Percentiles rank a stretch among this genome's conserved stretches.
phyloP scores from a whole-genome alignment of 2,329 filamentous ascomycete species.

The Curvularia eragrostidis region DNA sequence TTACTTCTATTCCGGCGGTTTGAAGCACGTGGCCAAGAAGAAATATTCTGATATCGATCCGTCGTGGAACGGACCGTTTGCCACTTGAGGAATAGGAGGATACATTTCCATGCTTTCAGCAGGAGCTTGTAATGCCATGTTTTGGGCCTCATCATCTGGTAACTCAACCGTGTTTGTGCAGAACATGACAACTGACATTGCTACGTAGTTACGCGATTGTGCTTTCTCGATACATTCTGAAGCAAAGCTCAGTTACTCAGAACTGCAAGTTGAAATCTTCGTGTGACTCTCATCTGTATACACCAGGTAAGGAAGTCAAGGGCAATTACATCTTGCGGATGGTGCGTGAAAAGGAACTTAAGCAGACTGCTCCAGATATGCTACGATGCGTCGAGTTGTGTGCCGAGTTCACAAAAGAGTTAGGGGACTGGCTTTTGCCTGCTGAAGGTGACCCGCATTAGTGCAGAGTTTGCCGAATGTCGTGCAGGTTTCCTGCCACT shows the following conservation, averaged over 20 bases:
- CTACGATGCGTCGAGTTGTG: neutral
- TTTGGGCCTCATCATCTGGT: neutral
- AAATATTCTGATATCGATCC: neutral
- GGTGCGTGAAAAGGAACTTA: neutral
- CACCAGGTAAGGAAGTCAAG: neutral
- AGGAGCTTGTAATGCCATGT: neutral
- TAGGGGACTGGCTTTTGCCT: neutral
- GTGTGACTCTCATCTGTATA: neutral
- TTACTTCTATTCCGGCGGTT: neutral
- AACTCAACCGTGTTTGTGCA: neutral
- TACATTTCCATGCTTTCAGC: neutral
- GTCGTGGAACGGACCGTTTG: neutral
- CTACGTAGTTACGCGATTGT: too few relatives aligned
- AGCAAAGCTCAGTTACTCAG: neutral
- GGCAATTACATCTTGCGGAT: too few relatives aligned
- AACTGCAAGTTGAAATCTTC: neutral
- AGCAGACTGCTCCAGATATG: neutral
- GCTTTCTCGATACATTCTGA: neutral
- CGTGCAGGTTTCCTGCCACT: neutral
- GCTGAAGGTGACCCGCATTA: neutral
- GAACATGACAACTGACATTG: neutral
- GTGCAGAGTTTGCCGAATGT: neutral
- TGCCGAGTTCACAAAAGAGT: neutral
- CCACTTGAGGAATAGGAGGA: neutral
- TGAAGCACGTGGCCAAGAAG: neutral